Conservation (phyloP, 1,139 yeast genomes). For the Keqinozyma sinolaborantium region DNA sequence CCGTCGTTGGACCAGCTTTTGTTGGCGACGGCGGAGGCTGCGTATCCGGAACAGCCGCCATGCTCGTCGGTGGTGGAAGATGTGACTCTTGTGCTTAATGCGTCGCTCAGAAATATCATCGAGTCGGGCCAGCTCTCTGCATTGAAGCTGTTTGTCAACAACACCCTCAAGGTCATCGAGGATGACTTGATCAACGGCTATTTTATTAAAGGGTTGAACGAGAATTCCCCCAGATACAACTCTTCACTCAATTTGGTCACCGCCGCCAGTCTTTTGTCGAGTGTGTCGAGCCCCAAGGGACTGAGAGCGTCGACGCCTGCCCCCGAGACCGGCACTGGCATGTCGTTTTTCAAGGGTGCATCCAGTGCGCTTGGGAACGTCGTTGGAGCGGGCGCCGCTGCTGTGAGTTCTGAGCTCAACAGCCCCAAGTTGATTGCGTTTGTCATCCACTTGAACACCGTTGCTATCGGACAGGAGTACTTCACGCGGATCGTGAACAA, state of each 20-base stretch:
- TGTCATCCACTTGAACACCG: slow-evolving; percentile 57
- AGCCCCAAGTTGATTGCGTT: slow-evolving; percentile 42
- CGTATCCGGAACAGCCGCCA: slow-evolving; percentile 54
- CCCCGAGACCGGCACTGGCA: slow-evolving; percentile 21
- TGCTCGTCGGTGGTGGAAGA: slow-evolving; percentile 88
- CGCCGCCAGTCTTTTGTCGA: slow-evolving; percentile 12
- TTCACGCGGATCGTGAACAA: slow-evolving; percentile 44
- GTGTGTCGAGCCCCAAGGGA: slow-evolving; percentile 23
- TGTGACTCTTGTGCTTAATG: slow-evolving; percentile 66
- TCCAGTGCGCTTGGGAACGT: slow-evolving; percentile 46
- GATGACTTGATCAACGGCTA: slow-evolving; percentile 38
- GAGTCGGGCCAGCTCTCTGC: slow-evolving; percentile 59
- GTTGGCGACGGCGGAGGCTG: slow-evolving; percentile 9
- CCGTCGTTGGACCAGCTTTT: slow-evolving; percentile 45
- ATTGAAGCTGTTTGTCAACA: slow-evolving; percentile 47
- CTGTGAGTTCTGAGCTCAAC: slow-evolving; percentile 11
- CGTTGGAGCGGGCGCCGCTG: slow-evolving; percentile 28
- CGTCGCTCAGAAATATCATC: slow-evolving; percentile 55
- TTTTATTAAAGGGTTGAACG: slow-evolving; percentile 49
- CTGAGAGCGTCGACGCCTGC: slow-evolving; percentile 34
- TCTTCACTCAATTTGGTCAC: slow-evolving; percentile 28
- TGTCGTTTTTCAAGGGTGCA: slow-evolving; percentile 45
- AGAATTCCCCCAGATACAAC: slow-evolving; percentile 52
- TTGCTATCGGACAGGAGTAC: slow-evolving; percentile 57
- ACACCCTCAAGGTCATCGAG: slow-evolving; percentile 27